phyloP scores from a whole-genome alignment of 768 basidiomycete genomes.

The Arthromyces matolae region DNA sequence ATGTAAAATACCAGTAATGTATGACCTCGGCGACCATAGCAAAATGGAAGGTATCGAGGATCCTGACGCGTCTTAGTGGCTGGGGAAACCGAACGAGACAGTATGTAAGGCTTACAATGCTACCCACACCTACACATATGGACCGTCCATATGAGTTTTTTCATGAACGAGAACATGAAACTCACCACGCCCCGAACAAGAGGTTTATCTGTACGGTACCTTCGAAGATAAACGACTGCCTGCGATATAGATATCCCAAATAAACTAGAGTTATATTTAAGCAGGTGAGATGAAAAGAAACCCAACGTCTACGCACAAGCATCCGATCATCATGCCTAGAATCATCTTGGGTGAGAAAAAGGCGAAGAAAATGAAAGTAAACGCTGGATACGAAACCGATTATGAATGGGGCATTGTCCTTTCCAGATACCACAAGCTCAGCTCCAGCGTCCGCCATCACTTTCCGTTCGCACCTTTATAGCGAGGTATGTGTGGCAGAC shows the following conservation, averaged over 20 bases:
- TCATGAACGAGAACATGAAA: not conserved
- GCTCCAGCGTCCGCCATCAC: constrained; percentile 1
- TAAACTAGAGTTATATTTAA: not conserved
- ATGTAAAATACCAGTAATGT: constrained; percentile 10
- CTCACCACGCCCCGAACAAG: constrained; percentile 6
- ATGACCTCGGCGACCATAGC: constrained; percentile 13
- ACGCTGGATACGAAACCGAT: constrained; percentile 10
- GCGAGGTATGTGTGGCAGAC: too few species aligned
- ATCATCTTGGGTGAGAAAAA: not conserved
- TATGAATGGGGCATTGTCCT: constrained; percentile 7
- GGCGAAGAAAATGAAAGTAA: not conserved
- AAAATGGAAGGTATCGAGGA: constrained; percentile 12
- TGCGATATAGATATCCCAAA: constrained; percentile 10
- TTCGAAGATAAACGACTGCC: constrained; percentile 9
- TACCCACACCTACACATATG: constrained; percentile 5
- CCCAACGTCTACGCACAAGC: constrained; percentile 2
- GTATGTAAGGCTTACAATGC: constrained; percentile 1
- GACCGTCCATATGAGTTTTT: not conserved
- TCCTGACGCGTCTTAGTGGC: not conserved
- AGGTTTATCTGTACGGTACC: constrained; percentile 6
- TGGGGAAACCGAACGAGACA: not conserved
- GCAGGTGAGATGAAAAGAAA: not conserved
- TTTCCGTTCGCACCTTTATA: too few species aligned
- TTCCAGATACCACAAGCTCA: constrained; percentile 6
- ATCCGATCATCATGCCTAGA: constrained; percentile 15